A percentile compares a stretch with the other conserved stretches of the same genome.
Evolutionary conservation across 1,284 basidiomycete species (phyloP).

Genomic region (Rhodotorula sp.): DNA sequence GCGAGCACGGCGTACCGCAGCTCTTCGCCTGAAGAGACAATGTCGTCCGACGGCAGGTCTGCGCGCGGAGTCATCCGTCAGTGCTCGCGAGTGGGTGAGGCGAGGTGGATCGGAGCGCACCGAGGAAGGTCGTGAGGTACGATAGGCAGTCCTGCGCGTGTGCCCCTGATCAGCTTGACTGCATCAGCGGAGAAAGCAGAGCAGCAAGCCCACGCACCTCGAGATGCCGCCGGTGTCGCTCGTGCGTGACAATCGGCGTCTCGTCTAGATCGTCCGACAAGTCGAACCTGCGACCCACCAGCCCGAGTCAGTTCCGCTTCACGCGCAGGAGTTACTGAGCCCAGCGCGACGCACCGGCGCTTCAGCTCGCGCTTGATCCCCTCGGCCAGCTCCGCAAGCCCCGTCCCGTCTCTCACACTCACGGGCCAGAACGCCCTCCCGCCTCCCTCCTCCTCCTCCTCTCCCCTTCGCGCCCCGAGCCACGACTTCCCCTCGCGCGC

Average conservation of each 20-base stretch:
- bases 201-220: constrained; percentile 48
- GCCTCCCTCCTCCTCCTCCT: constrained; percentile 54
- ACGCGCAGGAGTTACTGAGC: neutral
- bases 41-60: constrained; percentile 56
- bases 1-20: constrained; percentile 77
- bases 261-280: constrained; percentile 46
- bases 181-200: no score
- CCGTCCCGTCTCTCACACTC: constrained; percentile 65
- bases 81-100: constrained; percentile 8
- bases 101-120: constrained; percentile 52
- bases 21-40: constrained; percentile 80
- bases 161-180: no score
- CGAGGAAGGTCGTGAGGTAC: constrained; percentile 68
- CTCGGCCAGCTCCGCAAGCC: constrained; percentile 62
- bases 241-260: constrained; percentile 71
- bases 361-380: constrained; percentile 61
- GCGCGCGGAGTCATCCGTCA: neutral
- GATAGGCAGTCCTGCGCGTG: constrained; percentile 56
- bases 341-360: constrained; percentile 55
- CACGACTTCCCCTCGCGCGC: constrained; percentile 19
- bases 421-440: constrained; percentile 44
- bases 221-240: constrained; percentile 73
- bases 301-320: neutral
- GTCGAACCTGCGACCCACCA: constrained; percentile 28
- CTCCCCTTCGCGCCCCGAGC: constrained; percentile 1